Percentiles rank a stretch among this genome's conserved stretches.
Evolutionary conservation across 306 rosid genomes (phyloP).

Genomic region (Astragalus membranaceus): DNA sequence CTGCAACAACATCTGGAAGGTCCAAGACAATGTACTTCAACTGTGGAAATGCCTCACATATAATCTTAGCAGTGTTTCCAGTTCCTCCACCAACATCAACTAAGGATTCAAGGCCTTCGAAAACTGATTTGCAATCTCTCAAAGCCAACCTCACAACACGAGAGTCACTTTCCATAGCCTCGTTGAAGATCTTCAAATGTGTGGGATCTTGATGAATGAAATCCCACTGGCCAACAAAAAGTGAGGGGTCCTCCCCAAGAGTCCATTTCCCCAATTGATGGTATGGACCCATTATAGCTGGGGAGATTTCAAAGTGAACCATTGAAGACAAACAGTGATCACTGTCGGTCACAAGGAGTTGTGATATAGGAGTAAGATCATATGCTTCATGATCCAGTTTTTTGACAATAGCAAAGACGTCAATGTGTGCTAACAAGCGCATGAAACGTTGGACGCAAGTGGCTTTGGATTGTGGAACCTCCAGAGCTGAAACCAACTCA

Average conservation of each 20-base stretch:
- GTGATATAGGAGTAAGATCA: conserved; percentile 13
- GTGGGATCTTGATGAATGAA: neutral
- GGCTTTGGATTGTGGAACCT: no score
- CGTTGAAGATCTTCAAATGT: neutral
- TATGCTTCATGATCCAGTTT: conserved; percentile 10
- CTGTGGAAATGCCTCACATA: neutral
- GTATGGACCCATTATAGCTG: neutral
- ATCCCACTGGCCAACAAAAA: neutral
- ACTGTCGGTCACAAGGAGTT: neutral
- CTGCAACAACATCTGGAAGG: neutral
- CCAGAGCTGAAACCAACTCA: neutral
- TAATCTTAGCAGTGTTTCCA: neutral
- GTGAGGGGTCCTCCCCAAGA: neutral
- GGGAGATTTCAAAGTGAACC: neutral
- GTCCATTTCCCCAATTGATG: neutral
- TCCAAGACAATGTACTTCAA: neutral
- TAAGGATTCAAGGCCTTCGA: no score
- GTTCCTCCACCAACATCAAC: no score
- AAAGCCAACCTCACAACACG: conserved; percentile 26
- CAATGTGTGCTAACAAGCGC: no score
- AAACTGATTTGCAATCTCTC: conserved; percentile 10
- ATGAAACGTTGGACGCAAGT: no score
- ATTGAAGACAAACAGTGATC: neutral
- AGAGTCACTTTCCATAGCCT: neutral
- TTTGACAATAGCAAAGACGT: no score